Percentiles rank a stretch among this genome's conserved stretches.
Conservation (phyloP, 352 stramenopile species). For the Aphanomyces astaci region DNA sequence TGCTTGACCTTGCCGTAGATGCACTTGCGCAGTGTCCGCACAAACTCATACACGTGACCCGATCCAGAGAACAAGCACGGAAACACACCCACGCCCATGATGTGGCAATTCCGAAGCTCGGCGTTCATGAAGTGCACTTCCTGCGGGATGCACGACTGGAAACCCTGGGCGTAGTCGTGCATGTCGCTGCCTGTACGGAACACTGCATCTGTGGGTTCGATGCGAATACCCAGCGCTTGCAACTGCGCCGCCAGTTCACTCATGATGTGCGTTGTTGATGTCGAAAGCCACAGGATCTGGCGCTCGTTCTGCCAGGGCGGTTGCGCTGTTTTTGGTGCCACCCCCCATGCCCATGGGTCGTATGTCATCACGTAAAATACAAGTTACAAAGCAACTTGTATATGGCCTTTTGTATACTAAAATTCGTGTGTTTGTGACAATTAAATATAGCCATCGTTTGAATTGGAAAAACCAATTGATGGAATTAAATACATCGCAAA, state of each 20-base stretch:
- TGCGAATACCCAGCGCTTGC: slow-evolving; percentile 67
- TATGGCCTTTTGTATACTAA: no score
- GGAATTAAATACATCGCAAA: no score
- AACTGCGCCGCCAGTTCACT: slow-evolving; percentile 71
- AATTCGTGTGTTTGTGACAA: no score
- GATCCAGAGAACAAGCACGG: slow-evolving; percentile 74
- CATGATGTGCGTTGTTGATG: neutral
- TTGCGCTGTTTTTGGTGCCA: neutral
- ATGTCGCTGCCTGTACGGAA: slow-evolving; percentile 71
- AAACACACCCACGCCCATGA: slow-evolving; percentile 67
- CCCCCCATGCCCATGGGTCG: no score
- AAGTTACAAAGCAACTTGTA: no score
- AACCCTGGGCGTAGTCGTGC: slow-evolving; percentile 60
- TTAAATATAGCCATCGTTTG: no score
- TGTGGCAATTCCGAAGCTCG: slow-evolving; percentile 61
- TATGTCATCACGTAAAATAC: no score
- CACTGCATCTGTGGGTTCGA: slow-evolving; percentile 54
- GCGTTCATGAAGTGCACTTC: slow-evolving; percentile 84
- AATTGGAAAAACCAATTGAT: no score
- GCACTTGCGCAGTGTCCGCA: slow-evolving; percentile 78
- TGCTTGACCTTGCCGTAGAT: slow-evolving; percentile 87
- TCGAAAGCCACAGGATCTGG: slow-evolving; percentile 6
- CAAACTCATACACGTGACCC: slow-evolving; percentile 77
- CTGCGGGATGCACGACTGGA: slow-evolving; percentile 74
- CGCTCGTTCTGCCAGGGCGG: neutral